Conservation (phyloP, 2,329 filamentous ascomycete genomes). For the Tetracladium maxilliforme region DNA sequence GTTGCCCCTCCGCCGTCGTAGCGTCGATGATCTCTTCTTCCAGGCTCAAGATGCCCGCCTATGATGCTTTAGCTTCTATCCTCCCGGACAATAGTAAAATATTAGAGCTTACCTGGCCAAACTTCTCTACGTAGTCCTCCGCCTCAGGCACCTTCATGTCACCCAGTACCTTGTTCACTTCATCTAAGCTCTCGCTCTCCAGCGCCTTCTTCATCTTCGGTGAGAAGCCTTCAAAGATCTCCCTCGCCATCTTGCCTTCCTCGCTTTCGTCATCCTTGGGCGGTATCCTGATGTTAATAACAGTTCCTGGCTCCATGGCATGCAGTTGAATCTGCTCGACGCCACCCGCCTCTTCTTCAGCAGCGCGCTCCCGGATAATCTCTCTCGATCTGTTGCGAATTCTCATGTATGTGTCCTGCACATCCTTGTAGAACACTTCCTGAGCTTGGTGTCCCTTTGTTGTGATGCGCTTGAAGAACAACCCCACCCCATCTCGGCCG, state of each 20-base stretch:
- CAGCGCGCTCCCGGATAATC: conserved; percentile 26
- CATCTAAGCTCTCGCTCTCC: conserved; percentile 76
- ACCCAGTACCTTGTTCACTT: conserved; percentile 75
- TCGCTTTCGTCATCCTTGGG: conserved; percentile 51
- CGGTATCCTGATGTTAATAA: conserved; percentile 79
- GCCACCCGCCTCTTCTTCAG: conserved; percentile 42
- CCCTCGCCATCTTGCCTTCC: conserved; percentile 45
- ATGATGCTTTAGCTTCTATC: conserved; percentile 17
- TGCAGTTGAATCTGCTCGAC: conserved; percentile 97
- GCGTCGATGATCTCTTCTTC: conserved; percentile 93
- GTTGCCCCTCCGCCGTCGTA: conserved; percentile 74
- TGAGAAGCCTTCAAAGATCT: conserved; percentile 73
- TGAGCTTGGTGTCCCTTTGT: conserved; percentile 80
- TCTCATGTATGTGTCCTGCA: conserved; percentile 70
- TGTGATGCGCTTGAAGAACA: conserved; percentile 96
- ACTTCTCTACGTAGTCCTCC: conserved; percentile 67
- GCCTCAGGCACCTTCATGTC: conserved; percentile 83
- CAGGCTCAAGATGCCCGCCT: conserved; percentile 76
- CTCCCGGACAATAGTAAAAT: conserved; percentile 6
- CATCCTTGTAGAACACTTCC: conserved; percentile 84
- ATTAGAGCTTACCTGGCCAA: conserved; percentile 47
- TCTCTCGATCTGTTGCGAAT: conserved; percentile 57
- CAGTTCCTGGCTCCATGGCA: conserved; percentile 83
- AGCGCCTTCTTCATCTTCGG: conserved; percentile 71
- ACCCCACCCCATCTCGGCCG: conserved; percentile 69